Evolutionary conservation across 2,329 filamentous ascomycete genomes (phyloP).

Genomic region (Verticillium tricorpus): DNA sequence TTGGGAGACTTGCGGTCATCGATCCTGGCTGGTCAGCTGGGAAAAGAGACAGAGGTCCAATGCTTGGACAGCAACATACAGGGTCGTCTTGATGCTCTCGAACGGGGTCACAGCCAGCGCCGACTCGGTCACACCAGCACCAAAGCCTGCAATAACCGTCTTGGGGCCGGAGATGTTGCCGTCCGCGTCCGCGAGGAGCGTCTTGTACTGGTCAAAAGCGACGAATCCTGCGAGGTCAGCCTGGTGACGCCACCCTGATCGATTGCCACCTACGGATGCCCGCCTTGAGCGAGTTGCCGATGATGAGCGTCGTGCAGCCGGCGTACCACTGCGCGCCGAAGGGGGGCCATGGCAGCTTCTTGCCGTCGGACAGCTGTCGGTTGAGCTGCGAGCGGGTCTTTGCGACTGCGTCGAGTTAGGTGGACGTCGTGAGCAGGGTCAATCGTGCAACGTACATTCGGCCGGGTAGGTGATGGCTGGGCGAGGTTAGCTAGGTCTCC

Average conservation of each 20-base stretch:
- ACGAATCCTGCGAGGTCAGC: slow-evolving; percentile 63
- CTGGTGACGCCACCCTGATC: background rate
- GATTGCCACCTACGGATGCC: slow-evolving; percentile 68
- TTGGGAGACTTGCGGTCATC: slow-evolving; percentile 86
- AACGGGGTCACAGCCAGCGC: slow-evolving; percentile 92
- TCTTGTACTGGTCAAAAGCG: slow-evolving; percentile 93
- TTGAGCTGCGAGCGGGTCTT: slow-evolving; percentile 96
- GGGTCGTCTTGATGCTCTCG: slow-evolving; percentile 95
- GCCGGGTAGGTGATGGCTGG: slow-evolving; percentile 87
- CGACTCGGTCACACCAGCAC: slow-evolving; percentile 91
- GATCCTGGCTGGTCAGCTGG: slow-evolving; percentile 54
- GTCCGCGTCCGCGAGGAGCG: slow-evolving; percentile 71
- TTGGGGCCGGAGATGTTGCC: slow-evolving; percentile 86
- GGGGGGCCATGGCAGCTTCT: slow-evolving; percentile 92
- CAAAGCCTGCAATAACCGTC: slow-evolving; percentile 90
- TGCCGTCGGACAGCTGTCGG: slow-evolving; percentile 68
- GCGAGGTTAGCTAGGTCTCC: slow-evolving; percentile 17
- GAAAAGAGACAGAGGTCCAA: too few species aligned
- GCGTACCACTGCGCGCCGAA: slow-evolving; percentile 97
- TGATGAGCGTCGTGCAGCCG: slow-evolving; percentile 92
- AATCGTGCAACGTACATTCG: slow-evolving; percentile 60
- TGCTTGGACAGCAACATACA: slow-evolving; percentile 44
- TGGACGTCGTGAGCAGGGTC: slow-evolving; percentile 5
- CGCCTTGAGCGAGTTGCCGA: slow-evolving; percentile 94
- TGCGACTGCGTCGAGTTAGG: slow-evolving; percentile 55